Evolutionary conservation across 768 basidiomycete species (phyloP).

Genomic region (Termitomyces sp.): DNA sequence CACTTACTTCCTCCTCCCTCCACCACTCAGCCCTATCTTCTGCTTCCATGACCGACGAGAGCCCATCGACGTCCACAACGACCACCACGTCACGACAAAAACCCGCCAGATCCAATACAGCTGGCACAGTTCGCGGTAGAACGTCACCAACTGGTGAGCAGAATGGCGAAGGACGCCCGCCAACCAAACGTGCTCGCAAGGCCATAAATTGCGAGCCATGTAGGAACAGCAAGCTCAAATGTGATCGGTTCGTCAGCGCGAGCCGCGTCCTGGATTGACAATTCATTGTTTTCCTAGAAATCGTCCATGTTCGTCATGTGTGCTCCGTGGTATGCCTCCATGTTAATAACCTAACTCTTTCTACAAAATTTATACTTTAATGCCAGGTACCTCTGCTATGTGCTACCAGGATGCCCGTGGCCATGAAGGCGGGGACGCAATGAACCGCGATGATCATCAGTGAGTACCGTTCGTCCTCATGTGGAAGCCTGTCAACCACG

Average conservation of each 20-base stretch:
- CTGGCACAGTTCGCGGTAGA: constrained; percentile 44
- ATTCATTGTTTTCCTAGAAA: constrained; percentile 41
- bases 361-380: constrained; percentile 3
- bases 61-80: constrained; percentile 29
- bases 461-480: constrained; percentile 25
- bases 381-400: constrained; percentile 66
- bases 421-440: constrained; percentile 48
- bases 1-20: constrained; percentile 18
- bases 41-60: constrained; percentile 32
- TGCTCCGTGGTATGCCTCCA: constrained; percentile 61
- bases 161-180: constrained; percentile 51
- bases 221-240: constrained; percentile 83
- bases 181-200: constrained; percentile 79
- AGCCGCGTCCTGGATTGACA: constrained; percentile 9
- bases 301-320: constrained; percentile 85
- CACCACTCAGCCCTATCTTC: constrained; percentile 11
- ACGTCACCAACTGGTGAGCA: constrained; percentile 47
- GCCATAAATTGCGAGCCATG: constrained; percentile 90
- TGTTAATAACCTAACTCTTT: not conserved
- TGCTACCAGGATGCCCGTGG: constrained; percentile 77
- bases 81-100: constrained; percentile 36
- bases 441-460: constrained; percentile 59
- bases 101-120: constrained; percentile 29
- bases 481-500: not conserved
- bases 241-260: constrained; percentile 58